phyloP scores from a whole-genome alignment of 192 early-diverging fungal genomes.

The Coemansia sp. region DNA sequence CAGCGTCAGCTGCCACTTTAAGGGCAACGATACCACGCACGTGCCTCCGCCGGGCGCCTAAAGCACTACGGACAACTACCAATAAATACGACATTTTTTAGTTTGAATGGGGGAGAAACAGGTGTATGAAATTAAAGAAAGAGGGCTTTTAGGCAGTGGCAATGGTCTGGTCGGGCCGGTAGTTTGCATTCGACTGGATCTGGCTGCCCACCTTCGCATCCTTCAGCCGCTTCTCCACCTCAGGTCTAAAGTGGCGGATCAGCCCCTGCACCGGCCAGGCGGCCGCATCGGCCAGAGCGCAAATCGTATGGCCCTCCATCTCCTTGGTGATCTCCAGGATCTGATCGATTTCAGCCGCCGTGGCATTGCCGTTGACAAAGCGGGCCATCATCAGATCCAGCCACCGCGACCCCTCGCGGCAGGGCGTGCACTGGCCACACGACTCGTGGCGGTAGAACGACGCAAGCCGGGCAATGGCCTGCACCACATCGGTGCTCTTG shows the following conservation, averaged over 20 bases:
- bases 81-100: too few relatives aligned
- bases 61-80: background rate
- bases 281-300: conserved; percentile 97
- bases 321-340: conserved; percentile 91
- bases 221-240: conserved; percentile 34
- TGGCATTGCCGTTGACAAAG: conserved; percentile 84
- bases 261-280: conserved; percentile 97
- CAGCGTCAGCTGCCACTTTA: conserved; percentile 49
- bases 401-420: conserved; percentile 95
- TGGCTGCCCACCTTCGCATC: conserved; percentile 25
- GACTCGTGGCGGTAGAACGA: conserved; percentile 97
- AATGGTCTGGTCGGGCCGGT: conserved; percentile 44
- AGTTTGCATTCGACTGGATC: conserved; percentile 24
- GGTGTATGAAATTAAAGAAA: background rate
- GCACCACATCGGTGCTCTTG: conserved; percentile 93
- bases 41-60: conserved; percentile 12
- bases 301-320: conserved; percentile 99
- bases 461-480: conserved; percentile 85
- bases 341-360: conserved; percentile 87
- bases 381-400: conserved; percentile 93
- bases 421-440: conserved; percentile 99
- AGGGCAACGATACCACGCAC: conserved; percentile 53
- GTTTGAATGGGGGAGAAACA: too few relatives aligned
- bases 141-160: conserved; percentile 18
- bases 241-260: conserved; percentile 77